Evolutionary conservation across 1,284 basidiomycete species (phyloP), one percentile per base, ranked within the genome.

Genomic region (Fistulinella staudtii): DNA sequence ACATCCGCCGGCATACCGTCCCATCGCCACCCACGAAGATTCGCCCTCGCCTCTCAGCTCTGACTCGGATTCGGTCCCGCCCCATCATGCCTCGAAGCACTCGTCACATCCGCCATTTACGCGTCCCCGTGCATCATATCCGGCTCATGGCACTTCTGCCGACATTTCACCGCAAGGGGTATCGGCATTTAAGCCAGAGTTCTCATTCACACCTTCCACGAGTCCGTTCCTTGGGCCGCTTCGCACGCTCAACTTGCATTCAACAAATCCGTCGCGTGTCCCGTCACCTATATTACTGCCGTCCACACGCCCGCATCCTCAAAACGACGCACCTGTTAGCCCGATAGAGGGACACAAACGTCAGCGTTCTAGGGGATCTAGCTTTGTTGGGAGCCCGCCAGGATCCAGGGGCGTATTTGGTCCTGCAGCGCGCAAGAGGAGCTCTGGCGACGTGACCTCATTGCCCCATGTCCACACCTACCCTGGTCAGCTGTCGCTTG

Each of bases 141-240:
- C 55, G 10, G 23, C 49, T 22, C 22, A 39, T 5, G 55, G 40
- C 20, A 8, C 47, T 25, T 53, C 59, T 28, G 49, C 42, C 33
- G 60, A 62, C 8, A 31, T 59, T 39, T 63, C 58, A 15, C 65
- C 57, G 23, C 65, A 48, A 42, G 57, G 52, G 6, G 20, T 37
- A 8, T 41, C 60, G 40, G 45, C 36, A 31, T 43, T 55, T 41
- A 66, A 63, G 38, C 52, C 62, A 28, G 67, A 70, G 40, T 68
- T 68, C 52, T 50, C 66, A 5, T 72, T 65, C 51, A 83, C 80
- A 8, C 82, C 82, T 2, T 80, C 77, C n/a, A 86, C 87, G 0
- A 86, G 82, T 51, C 91, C 92, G 1, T 92, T 93, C 66, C 75
- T 93, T 15, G 88, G 85, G 0, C 85, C 89, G 4, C 72, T 95